Evolutionary conservation across 2,329 filamentous ascomycete genomes (phyloP).

Genomic region (Phyllosticta citrichinensis): DNA sequence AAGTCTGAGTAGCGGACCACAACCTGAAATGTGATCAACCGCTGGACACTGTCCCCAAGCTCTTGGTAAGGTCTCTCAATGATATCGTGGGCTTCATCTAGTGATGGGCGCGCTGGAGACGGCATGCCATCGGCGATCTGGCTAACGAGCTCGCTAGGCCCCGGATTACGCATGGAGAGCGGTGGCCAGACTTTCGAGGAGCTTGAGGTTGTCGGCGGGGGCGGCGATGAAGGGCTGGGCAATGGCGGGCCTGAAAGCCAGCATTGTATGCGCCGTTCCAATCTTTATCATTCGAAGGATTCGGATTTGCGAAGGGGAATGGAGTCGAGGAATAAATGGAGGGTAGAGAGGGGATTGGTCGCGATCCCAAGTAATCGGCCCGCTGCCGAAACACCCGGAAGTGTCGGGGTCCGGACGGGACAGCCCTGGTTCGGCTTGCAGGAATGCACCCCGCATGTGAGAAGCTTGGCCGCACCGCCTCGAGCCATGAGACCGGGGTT

Average conservation of each 20-base stretch:
- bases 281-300: not conserved
- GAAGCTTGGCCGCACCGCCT: too few relatives aligned
- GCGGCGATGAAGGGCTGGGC: not conserved
- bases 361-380: not conserved
- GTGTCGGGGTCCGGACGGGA: not conserved
- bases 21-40: not conserved
- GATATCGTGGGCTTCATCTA: not conserved
- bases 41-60: not conserved
- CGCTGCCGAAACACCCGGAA: not conserved
- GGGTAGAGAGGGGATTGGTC: not conserved
- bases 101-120: not conserved
- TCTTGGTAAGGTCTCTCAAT: not conserved
- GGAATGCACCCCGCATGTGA: too few relatives aligned
- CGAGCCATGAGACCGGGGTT: too few relatives aligned
- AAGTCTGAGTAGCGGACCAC: not conserved
- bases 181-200: not conserved
- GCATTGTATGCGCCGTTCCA: not conserved
- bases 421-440: too few relatives aligned
- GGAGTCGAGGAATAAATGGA: not conserved
- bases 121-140: not conserved
- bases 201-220: not conserved
- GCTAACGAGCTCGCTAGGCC: not conserved
- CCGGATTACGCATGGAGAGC: not conserved
- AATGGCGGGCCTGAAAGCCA: not conserved
- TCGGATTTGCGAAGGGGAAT: not conserved